A percentile compares a stretch with the other conserved stretches of the same genome.
These are phyloP conservation scores for Fusarium subglutinans DNA, from an alignment of 2,329 filamentous ascomycete genomes.

Conservation along the genomic window DNA sequence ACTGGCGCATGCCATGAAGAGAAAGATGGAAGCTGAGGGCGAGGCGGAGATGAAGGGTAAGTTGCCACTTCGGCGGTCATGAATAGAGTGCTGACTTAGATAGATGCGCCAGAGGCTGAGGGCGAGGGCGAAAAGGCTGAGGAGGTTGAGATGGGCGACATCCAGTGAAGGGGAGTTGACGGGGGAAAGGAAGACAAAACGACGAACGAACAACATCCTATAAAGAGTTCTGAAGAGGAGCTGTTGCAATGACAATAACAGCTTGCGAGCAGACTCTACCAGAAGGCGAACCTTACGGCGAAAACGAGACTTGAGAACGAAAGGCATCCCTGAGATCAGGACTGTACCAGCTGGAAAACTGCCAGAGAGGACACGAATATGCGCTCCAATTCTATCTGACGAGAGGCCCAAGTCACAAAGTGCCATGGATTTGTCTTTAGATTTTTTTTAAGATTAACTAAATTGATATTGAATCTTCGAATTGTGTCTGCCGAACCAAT, in stretches of 20 bases:
- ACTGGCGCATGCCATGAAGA: slow-evolving; percentile 61
- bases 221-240: not conserved
- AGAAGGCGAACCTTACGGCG: not conserved
- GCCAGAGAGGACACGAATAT: not conserved
- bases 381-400: not conserved
- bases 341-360: not conserved
- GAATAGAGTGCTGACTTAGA: not conserved
- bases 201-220: not conserved
- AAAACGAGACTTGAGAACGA: not conserved
- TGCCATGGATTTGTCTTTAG: no score
- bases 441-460: slow-evolving; percentile 10
- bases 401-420: no score
- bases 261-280: not conserved
- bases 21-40: slow-evolving; percentile 61
- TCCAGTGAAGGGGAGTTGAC: slow-evolving; percentile 25
- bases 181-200: not conserved
- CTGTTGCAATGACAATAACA: not conserved
- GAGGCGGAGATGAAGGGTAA: slow-evolving; percentile 61
- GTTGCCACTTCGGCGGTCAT: slow-evolving; percentile 12
- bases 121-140: slow-evolving; percentile 19
- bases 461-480: slow-evolving; percentile 5
- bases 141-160: slow-evolving; percentile 44
- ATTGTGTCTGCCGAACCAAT: not conserved
- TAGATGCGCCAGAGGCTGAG: slow-evolving; percentile 39
- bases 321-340: not conserved